Base-by-base conservation (phyloP, 768 basidiomycete genomes). In the Termitomyces sp. region DNA sequence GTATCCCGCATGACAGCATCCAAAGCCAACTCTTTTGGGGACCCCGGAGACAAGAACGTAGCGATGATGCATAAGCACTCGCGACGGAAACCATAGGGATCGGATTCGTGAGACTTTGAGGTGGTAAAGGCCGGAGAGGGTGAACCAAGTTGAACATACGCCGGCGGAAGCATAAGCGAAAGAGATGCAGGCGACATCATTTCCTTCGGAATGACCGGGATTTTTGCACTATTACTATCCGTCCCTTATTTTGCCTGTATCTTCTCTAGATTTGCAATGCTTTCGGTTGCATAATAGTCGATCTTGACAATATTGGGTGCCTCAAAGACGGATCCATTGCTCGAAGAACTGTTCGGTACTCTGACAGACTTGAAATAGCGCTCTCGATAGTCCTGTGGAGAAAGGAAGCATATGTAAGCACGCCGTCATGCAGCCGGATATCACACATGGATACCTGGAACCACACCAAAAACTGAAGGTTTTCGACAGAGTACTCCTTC, bases 391-490 rank as follows among this genome's bases (percentile, higher is more conserved):
- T 73, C 71, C 66, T 75, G 67, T 52, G 21, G 3, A 55, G 43
- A 38, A 37, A 26, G 9, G 26, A 10, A 43, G 21, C 14, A 54
- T 53, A 31, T 30, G 26, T 43, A 17, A 56, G 35, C 35, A 28
- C 65, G 61, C 40, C 15, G 43, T 46, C 55, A 45, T 30, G 6
- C 7, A 43, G 11, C 23, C 10, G 3, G 40, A 30, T 55, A 61
- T 45, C 52, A 51, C 55, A 28, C 31, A 53, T 45, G 63, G 23
- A 63, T 56, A 70, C 69, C 65, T 68, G 67, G 40, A 65, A 73
- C 72, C 72, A 73, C 46, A 73, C 66, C 46, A 70, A 49, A 50
- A 73, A 73, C 46, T 73, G 72, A 15, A 73, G 66, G 44, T 69
- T 68, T 57, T 71, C 68, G 9, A 71, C 57, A 17, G 68, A 64